Percentiles rank a stretch among this genome's conserved stretches.
phyloP scores from a whole-genome alignment of 495 filamentous ascomycete species.

The Podospora pseudopauciseta region DNA sequence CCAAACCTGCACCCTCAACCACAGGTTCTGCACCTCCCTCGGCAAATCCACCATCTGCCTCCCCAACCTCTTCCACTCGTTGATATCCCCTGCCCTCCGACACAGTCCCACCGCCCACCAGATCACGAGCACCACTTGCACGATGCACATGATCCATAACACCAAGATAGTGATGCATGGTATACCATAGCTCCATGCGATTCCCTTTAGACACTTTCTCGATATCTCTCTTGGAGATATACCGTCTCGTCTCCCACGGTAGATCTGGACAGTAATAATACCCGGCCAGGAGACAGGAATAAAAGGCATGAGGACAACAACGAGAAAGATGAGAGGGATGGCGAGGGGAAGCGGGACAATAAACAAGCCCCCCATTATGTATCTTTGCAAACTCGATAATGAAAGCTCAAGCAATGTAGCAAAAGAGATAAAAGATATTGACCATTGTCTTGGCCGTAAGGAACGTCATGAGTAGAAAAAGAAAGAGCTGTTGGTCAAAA shows the following conservation, averaged over 20 bases:
- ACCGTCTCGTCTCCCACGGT: neutral
- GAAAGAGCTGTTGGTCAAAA: neutral
- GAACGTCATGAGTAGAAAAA: neutral
- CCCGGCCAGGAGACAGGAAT: slow-evolving; percentile 2
- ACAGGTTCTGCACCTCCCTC: neutral
- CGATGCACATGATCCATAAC: slow-evolving; percentile 9
- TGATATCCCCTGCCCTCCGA: neutral
- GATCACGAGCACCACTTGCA: neutral
- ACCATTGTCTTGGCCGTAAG: neutral
- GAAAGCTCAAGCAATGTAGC: no score
- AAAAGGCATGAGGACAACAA: neutral
- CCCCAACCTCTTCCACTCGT: neutral
- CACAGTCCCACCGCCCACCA: neutral
- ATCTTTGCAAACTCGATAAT: no score
- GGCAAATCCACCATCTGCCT: neutral
- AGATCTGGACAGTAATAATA: neutral
- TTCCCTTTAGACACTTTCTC: neutral
- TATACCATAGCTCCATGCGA: slow-evolving; percentile 6
- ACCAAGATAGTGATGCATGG: slow-evolving; percentile 6
- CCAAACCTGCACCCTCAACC: neutral
- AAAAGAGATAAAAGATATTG: neutral
- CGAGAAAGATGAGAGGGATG: slow-evolving; percentile 10
- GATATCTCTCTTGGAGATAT: slow-evolving; percentile 1
- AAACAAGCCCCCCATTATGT: slow-evolving; percentile 6
- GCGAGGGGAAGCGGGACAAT: slow-evolving; percentile 14